Evolutionary conservation across 306 rosid genomes (phyloP).

Genomic region (Prunus davidiana): DNA sequence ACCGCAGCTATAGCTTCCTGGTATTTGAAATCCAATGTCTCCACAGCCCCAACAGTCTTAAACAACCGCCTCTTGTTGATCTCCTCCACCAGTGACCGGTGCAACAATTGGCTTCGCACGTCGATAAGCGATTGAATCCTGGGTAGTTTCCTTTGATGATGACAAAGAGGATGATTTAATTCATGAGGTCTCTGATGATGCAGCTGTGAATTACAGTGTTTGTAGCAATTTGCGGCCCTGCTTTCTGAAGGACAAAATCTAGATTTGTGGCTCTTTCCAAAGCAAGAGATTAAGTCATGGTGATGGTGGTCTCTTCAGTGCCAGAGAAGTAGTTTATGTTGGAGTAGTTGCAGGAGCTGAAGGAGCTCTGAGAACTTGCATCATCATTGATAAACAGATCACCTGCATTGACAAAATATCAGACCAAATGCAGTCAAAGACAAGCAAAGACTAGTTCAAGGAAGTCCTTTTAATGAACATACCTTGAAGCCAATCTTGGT

Average conservation of each 20-base stretch:
- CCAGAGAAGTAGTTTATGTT: slow-evolving; percentile 40
- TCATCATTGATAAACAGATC: slow-evolving; percentile 46
- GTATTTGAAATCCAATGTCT: slow-evolving; percentile 63
- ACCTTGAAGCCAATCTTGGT: slow-evolving; percentile 54
- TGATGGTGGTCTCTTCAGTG: slow-evolving; percentile 45
- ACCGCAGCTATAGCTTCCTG: not conserved
- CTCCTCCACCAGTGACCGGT: slow-evolving; percentile 54
- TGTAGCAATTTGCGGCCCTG: slow-evolving; percentile 14
- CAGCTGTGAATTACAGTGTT: slow-evolving; percentile 3
- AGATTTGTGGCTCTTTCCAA: slow-evolving; percentile 30
- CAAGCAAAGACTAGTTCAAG: not conserved
- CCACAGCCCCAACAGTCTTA: slow-evolving; percentile 60
- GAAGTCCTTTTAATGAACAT: not conserved
- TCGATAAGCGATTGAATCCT: slow-evolving; percentile 44
- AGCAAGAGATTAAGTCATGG: slow-evolving; percentile 4
- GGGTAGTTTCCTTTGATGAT: slow-evolving; percentile 19
- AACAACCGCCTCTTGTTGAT: slow-evolving; percentile 51
- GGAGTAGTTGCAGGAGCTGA: slow-evolving; percentile 55
- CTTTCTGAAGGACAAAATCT: slow-evolving; percentile 63
- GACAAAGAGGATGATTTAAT: not conserved
- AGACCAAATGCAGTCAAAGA: not conserved
- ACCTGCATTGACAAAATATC: slow-evolving; percentile 26
- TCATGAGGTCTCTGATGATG: slow-evolving; percentile 12
- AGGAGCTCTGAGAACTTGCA: slow-evolving; percentile 51
- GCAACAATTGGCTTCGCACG: slow-evolving; percentile 52